Percentiles rank a stretch among this genome's conserved stretches.
phyloP scores from a whole-genome alignment of 2,329 filamentous ascomycete genomes.

The Colletotrichum lini region DNA sequence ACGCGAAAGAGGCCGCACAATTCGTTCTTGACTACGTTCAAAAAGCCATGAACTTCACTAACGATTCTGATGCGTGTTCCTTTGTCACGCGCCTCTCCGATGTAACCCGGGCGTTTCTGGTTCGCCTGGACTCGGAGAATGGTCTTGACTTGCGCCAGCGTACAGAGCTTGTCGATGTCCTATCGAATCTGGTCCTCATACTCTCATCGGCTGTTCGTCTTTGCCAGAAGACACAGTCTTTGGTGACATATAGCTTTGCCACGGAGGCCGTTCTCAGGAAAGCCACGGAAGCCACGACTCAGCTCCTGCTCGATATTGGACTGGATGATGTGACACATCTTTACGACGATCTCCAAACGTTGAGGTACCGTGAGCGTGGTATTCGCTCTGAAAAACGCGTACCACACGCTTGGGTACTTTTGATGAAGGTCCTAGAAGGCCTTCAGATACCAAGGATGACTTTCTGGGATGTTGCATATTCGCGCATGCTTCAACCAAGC shows the following conservation, averaged over 20 bases:
- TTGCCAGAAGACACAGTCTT: conserved; percentile 54
- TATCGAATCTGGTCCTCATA: conserved; percentile 55
- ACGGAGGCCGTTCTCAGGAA: conserved; percentile 65
- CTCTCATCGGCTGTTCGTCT: conserved; percentile 55
- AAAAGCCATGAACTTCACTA: conserved; percentile 57
- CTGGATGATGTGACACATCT: conserved; percentile 59
- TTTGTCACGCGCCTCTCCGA: conserved; percentile 62
- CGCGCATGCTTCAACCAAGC: conserved; percentile 56
- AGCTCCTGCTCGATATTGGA: conserved; percentile 59
- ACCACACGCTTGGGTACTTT: conserved; percentile 70
- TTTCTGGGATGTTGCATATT: conserved; percentile 73
- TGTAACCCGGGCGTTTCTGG: conserved; percentile 56
- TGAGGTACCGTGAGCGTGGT: conserved; percentile 64
- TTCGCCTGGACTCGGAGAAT: conserved; percentile 48
- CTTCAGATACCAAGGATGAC: conserved; percentile 65
- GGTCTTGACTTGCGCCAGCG: conserved; percentile 42
- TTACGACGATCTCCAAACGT: conserved; percentile 64
- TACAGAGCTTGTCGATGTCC: conserved; percentile 53
- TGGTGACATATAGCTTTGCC: conserved; percentile 56
- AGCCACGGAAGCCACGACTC: conserved; percentile 56
- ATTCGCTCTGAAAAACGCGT: conserved; percentile 62
- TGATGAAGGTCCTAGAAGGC: conserved; percentile 68
- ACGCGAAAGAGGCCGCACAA: conserved; percentile 45
- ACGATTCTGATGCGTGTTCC: conserved; percentile 52
- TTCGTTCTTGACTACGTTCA: conserved; percentile 66